Percentiles rank a stretch among this genome's conserved stretches.
phyloP scores from a whole-genome alignment of 305 asterid species.

The Withania somnifera region DNA sequence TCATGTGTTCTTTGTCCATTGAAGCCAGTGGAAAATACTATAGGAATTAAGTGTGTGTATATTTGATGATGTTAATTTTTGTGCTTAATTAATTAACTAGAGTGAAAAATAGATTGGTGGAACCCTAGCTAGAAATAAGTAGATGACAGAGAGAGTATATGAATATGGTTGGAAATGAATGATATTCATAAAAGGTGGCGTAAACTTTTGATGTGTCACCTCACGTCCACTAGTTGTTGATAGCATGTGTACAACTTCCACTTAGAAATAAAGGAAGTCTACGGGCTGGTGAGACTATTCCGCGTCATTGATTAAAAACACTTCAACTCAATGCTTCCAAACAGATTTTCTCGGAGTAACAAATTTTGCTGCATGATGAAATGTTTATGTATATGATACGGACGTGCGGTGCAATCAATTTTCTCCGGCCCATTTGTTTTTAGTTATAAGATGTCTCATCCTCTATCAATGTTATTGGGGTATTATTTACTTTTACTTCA shows the following conservation, averaged over 20 bases:
- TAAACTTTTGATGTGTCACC: background rate
- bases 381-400: too few relatives aligned
- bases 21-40: background rate
- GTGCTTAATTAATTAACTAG: background rate
- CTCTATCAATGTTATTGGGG: too few relatives aligned
- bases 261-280: background rate
- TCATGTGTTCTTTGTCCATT: background rate
- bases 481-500: too few relatives aligned
- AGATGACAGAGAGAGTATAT: background rate
- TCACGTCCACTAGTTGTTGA: background rate
- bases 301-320: background rate
- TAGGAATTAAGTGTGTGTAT: background rate
- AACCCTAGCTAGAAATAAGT: conserved; percentile 4
- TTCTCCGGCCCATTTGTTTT: too few relatives aligned
- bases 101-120: background rate
- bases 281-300: background rate
- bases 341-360: background rate
- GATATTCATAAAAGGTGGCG: background rate
- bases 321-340: conserved; percentile 1
- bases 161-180: background rate
- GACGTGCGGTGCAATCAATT: too few relatives aligned
- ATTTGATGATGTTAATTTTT: background rate
- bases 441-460: too few relatives aligned
- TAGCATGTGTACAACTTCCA: background rate
- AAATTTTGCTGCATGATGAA: too few relatives aligned